Evolutionary conservation across 768 basidiomycete genomes (phyloP).

Genomic region (Heimioporus sp.): DNA sequence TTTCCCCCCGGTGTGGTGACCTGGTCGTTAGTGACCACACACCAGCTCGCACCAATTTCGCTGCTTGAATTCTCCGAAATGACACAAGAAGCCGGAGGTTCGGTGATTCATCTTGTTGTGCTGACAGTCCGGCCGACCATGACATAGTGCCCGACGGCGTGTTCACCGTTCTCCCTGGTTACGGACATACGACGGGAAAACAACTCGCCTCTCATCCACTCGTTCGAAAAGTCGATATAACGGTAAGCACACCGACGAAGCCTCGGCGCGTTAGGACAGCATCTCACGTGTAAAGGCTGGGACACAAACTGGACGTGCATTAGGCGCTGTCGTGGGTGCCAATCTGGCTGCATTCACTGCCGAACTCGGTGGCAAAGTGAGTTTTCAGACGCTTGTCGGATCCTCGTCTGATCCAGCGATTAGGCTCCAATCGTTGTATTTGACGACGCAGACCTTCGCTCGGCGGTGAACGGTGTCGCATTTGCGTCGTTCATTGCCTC

Average conservation of each 20-base stretch:
- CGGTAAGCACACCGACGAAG: slow-evolving; percentile 43
- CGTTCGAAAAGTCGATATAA: slow-evolving; percentile 81
- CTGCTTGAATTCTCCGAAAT: slow-evolving; percentile 75
- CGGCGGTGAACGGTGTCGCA: slow-evolving; percentile 80
- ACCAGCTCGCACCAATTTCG: slow-evolving; percentile 71
- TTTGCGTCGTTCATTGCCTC: slow-evolving; percentile 86
- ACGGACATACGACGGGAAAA: slow-evolving; percentile 61
- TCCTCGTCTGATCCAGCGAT: slow-evolving; percentile 2
- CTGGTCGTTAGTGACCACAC: background rate
- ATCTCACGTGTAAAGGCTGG: slow-evolving; percentile 53
- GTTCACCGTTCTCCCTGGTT: slow-evolving; percentile 72
- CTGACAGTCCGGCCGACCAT: background rate
- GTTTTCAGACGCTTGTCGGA: background rate
- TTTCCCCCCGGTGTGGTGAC: background rate
- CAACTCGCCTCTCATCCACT: slow-evolving; percentile 62
- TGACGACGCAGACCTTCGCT: slow-evolving; percentile 67
- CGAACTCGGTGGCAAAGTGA: slow-evolving; percentile 82
- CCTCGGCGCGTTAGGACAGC: background rate
- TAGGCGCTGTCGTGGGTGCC: slow-evolving; percentile 70
- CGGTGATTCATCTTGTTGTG: slow-evolving; percentile 11
- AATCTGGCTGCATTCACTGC: slow-evolving; percentile 79
- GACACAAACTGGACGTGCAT: slow-evolving; percentile 68
- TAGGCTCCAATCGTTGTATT: slow-evolving; percentile 83
- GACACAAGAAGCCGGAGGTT: slow-evolving; percentile 64
- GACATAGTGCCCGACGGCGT: slow-evolving; percentile 71